phyloP scores from a whole-genome alignment of 2,329 filamentous ascomycete genomes.

The Aspergillus ibericus region DNA sequence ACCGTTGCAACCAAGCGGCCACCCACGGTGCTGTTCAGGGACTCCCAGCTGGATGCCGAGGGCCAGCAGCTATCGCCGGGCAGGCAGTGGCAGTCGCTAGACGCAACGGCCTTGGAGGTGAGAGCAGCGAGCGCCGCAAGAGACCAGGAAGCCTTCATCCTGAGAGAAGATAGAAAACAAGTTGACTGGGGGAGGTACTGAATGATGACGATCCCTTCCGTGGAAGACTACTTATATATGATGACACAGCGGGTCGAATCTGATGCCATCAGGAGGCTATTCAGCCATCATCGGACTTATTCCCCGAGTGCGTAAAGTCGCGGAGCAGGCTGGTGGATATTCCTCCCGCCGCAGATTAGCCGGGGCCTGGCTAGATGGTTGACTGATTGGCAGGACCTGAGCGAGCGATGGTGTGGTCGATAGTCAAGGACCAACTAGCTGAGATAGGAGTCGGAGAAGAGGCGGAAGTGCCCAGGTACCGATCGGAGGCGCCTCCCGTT shows the following conservation, averaged over 20 bases:
- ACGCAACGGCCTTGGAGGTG: conserved; percentile 10
- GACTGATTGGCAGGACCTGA: neutral
- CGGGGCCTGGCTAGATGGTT: neutral
- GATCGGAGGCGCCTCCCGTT: neutral
- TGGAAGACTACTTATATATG: neutral
- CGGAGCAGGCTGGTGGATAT: neutral
- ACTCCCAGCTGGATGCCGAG: conserved; percentile 30
- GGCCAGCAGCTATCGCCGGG: conserved; percentile 44
- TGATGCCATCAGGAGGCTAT: neutral
- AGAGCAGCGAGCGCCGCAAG: conserved; percentile 17
- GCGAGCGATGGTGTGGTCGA: neutral
- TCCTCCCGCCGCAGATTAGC: neutral
- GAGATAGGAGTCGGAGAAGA: neutral
- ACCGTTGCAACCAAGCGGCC: conserved; percentile 42
- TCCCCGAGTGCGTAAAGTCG: conserved; percentile 20
- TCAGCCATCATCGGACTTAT: conserved; percentile 23
- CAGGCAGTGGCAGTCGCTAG: conserved; percentile 24
- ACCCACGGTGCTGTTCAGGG: conserved; percentile 38
- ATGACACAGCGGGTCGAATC: neutral
- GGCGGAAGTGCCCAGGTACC: neutral
- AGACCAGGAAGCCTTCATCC: conserved; percentile 28
- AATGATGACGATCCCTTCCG: neutral
- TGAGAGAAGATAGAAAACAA: conserved; percentile 5
- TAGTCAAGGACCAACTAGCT: neutral
- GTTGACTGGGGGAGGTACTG: neutral